Base-by-base conservation (phyloP, 352 stramenopile species). In the Pythium sp. region DNA sequence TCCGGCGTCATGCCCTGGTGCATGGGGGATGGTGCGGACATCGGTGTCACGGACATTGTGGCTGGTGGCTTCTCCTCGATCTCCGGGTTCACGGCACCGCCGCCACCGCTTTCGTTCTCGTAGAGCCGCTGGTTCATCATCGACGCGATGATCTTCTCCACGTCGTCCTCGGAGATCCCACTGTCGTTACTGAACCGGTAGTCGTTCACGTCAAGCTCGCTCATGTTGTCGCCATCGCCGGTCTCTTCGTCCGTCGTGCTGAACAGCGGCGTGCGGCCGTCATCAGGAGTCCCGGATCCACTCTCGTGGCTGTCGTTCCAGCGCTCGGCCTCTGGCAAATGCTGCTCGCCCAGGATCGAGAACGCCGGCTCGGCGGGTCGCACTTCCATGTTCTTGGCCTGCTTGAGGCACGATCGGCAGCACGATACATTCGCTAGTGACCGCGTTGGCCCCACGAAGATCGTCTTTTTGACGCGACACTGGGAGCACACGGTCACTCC, bases 401-500 rank as follows among this genome's bases (percentile, higher is more conserved):
- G 56, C 68, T 55, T 62, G 38, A 55, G 63, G 57, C 41, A 65
- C 12, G n/a, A 30, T 1, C 30, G 5, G 11, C 60, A 65, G 43
- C 60, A 65, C 20, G 30, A 46, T 20, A 60, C 28, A 2, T 28
- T 7, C 18, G 56, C 43, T 20, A 62, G 32, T 3, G 32, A 22
- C 8, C 24, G 62, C 4, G 70, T 55, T 2, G 47, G 18, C 0
- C 80, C 75, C 0, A 79, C 38, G 24, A 91, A 86, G 9, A 87
- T 63, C 20, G 67, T 67, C 53, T 82, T 79, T 47, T 90, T 91
- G 1, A 75, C 51, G 11, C 72, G 72, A 63, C 83, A 91, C 64
- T 81, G 70, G 0, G 60, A 66, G 49, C 81, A 90, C 11, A 90
- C 73, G 0, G 75, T 70, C 3, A 64, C 60, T 22, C 74, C 70